Percentiles rank a stretch among this genome's conserved stretches.
Evolutionary conservation across 306 rosid genomes (phyloP).

Genomic region (Sphenostylis stenocarpa): DNA sequence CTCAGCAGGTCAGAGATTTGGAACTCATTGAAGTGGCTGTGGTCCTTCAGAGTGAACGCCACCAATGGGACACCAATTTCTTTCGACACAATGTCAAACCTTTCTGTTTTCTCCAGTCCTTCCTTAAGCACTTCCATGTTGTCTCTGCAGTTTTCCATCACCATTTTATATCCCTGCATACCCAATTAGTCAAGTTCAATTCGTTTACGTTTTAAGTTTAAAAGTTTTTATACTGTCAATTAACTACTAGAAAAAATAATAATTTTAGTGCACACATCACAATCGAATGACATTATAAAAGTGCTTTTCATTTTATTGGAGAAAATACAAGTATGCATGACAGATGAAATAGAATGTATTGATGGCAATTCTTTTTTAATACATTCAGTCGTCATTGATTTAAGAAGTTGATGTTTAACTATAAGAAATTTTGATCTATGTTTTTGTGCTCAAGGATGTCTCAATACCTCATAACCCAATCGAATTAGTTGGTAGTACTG

Average conservation of each 20-base stretch:
- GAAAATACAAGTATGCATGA: no score
- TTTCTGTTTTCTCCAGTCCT: slow-evolving; percentile 62
- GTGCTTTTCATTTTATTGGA: no score
- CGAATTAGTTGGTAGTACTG: slow-evolving; percentile 92
- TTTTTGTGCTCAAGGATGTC: no score
- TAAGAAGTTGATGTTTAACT: no score
- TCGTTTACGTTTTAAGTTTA: not conserved
- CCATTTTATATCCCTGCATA: slow-evolving; percentile 67
- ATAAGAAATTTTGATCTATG: no score
- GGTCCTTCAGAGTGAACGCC: slow-evolving; percentile 77
- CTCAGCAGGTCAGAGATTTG: slow-evolving; percentile 71
- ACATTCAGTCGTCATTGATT: no score
- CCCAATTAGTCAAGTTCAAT: not conserved
- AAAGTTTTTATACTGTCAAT: no score
- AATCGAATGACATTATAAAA: no score
- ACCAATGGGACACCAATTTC: slow-evolving; percentile 86
- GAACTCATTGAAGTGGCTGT: slow-evolving; percentile 55
- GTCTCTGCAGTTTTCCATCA: slow-evolving; percentile 85
- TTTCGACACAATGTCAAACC: slow-evolving; percentile 71
- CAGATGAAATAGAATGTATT: no score
- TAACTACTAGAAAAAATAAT: no score
- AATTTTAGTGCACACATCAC: no score
- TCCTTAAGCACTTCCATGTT: slow-evolving; percentile 82
- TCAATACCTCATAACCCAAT: slow-evolving; percentile 80
- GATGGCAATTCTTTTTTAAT: no score